Conservation (phyloP, 176 grass and related monocot genomes). For the Zoysia pacifica region DNA sequence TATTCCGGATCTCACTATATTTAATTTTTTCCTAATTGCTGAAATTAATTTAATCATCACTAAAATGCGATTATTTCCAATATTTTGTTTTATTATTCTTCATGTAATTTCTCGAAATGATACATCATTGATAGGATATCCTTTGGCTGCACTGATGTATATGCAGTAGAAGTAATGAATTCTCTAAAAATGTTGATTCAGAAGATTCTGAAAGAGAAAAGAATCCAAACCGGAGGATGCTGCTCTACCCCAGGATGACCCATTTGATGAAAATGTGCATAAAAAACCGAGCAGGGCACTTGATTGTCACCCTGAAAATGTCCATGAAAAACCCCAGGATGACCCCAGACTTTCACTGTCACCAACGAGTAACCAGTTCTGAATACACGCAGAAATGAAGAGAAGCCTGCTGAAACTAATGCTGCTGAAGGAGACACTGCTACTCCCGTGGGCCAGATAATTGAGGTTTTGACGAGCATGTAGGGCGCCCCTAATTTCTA, state of each 20-base stretch:
- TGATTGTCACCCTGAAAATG: conserved; percentile 34
- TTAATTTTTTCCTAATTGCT: too few relatives aligned
- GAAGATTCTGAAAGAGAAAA: conserved; percentile 82
- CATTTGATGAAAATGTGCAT: conserved; percentile 62
- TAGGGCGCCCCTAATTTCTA: conserved; percentile 43
- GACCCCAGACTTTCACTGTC: conserved; percentile 38
- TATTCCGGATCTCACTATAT: too few relatives aligned
- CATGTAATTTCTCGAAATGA: too few relatives aligned
- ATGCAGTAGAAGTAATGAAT: conserved; percentile 95
- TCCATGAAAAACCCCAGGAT: too few relatives aligned
- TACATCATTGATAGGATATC: conserved; percentile 82
- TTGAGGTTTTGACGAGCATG: conserved; percentile 11
- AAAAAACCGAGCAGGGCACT: conserved; percentile 48
- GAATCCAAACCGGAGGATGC: too few relatives aligned
- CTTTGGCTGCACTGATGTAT: conserved; percentile 87
- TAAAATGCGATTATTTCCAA: too few relatives aligned
- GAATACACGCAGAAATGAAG: conserved; percentile 32
- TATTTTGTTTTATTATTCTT: too few relatives aligned
- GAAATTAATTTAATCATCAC: too few relatives aligned
- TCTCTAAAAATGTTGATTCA: conserved; percentile 83
- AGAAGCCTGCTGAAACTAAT: conserved; percentile 35
- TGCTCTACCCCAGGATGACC: too few relatives aligned
- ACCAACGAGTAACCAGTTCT: conserved; percentile 46
- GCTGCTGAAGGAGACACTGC: background rate
- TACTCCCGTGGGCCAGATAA: conserved; percentile 15